Conservation (phyloP, 108 stramenopile species). For the Pseudonitzschia pungens region DNA sequence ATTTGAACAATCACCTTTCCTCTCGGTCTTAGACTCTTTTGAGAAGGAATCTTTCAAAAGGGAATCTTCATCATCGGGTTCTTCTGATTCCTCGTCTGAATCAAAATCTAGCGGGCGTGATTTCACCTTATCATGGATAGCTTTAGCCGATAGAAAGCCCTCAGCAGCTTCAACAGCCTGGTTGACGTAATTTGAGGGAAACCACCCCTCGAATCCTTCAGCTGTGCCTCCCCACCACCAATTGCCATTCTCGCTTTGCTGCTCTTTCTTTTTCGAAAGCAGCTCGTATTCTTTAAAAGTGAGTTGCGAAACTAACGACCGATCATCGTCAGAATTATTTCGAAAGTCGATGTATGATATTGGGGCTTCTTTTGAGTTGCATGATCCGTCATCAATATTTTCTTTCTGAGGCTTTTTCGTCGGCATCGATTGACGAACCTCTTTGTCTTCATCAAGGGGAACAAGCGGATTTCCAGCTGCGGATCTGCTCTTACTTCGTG, state of each 20-base stretch:
- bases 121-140: conserved; percentile 42
- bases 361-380: conserved; percentile 21
- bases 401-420: background rate
- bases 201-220: conserved; percentile 53
- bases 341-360: conserved; percentile 22
- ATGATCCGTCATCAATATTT: conserved; percentile 13
- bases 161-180: conserved; percentile 55
- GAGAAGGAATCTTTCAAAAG: conserved; percentile 13
- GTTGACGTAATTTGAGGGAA: conserved; percentile 39
- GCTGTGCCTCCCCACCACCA: conserved; percentile 54
- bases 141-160: conserved; percentile 48
- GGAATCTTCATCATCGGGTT: conserved; percentile 5
- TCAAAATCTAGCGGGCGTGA: conserved; percentile 43
- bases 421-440: conserved; percentile 17
- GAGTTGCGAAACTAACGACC: conserved; percentile 44
- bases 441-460: conserved; percentile 40
- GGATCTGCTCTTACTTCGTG: conserved; percentile 26
- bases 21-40: background rate
- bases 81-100: conserved; percentile 37
- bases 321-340: conserved; percentile 28
- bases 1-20: background rate
- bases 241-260: conserved; percentile 14
- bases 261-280: conserved; percentile 14
- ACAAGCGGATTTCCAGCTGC: conserved; percentile 21
- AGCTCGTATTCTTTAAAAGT: conserved; percentile 40